These are phyloP conservation scores for Nephromyces sp. DNA, from an alignment of 169 alveolate species.

Conservation along the genomic window DNA sequence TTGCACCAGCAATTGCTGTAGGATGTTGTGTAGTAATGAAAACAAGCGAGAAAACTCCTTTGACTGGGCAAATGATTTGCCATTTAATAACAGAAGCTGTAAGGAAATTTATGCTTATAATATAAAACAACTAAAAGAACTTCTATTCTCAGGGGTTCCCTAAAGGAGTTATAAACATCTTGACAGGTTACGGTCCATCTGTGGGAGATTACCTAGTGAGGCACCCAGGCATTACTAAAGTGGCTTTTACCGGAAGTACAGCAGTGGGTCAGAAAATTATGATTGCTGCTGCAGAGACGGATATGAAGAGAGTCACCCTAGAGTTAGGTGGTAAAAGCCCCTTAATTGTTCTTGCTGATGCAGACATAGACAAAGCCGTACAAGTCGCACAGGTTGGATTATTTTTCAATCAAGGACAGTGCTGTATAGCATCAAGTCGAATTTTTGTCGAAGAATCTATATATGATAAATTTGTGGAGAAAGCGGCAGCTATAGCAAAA, in stretches of 20 bases:
- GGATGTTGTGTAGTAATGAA: constrained; percentile 60
- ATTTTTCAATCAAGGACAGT: constrained; percentile 54
- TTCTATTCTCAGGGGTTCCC: constrained; percentile 53
- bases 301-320: constrained; percentile 55
- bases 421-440: constrained; percentile 64
- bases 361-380: constrained; percentile 64
- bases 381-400: constrained; percentile 53
- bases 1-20: constrained; percentile 22
- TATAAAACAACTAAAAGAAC: too few relatives aligned
- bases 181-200: constrained; percentile 63
- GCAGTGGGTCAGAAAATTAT: constrained; percentile 52
- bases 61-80: constrained; percentile 55
- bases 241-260: constrained; percentile 77
- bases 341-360: constrained; percentile 60
- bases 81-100: constrained; percentile 56
- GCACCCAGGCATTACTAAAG: constrained; percentile 52
- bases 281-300: constrained; percentile 35
- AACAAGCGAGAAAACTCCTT: constrained; percentile 74
- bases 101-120: not conserved
- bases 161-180: constrained; percentile 67
- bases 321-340: constrained; percentile 84
- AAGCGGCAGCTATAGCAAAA: constrained; percentile 18
- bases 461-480: constrained; percentile 57
- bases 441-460: constrained; percentile 59
- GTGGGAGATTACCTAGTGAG: constrained; percentile 50